These are phyloP conservation scores for Rubroboletus satanas DNA, from an alignment of 768 basidiomycete species.

Conservation along the genomic window DNA sequence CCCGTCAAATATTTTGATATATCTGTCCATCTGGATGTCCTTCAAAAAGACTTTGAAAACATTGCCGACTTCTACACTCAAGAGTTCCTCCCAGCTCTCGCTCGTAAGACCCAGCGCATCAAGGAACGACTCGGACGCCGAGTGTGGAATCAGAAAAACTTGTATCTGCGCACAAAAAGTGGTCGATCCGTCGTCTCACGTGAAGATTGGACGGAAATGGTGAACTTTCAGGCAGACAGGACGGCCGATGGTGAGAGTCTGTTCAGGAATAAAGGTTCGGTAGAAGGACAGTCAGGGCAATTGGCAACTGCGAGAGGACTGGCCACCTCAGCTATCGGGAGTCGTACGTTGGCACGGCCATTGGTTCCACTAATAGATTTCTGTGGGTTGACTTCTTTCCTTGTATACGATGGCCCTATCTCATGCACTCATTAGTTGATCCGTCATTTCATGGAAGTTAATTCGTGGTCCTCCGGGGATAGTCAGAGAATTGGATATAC, in stretches of 20 bases:
- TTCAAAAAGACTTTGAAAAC: slow-evolving; percentile 51
- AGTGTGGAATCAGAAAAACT: slow-evolving; percentile 56
- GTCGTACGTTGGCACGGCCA: neutral
- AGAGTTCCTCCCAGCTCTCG: slow-evolving; percentile 40
- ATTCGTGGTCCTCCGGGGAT: neutral
- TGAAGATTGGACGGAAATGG: slow-evolving; percentile 47
- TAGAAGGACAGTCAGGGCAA: neutral
- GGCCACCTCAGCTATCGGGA: slow-evolving; percentile 1
- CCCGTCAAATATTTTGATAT: slow-evolving; percentile 42
- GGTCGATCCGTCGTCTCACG: slow-evolving; percentile 38
- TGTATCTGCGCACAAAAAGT: slow-evolving; percentile 44
- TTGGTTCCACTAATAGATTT: slow-evolving; percentile 15
- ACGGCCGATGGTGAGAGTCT: neutral
- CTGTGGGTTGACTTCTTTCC: slow-evolving; percentile 18
- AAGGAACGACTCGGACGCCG: slow-evolving; percentile 80
- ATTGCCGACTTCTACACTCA: slow-evolving; percentile 41
- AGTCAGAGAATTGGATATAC: slow-evolving; percentile 4
- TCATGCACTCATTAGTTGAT: slow-evolving; percentile 18
- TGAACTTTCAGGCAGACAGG: slow-evolving; percentile 38
- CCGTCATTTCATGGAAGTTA: slow-evolving; percentile 21
- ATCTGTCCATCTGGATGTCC: slow-evolving; percentile 51
- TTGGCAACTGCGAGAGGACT: slow-evolving; percentile 3
- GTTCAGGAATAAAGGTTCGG: neutral
- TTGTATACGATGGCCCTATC: neutral
- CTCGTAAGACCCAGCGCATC: slow-evolving; percentile 54